Conservation (phyloP, 2,329 filamentous ascomycete genomes). For the Paecilomyces niveus region DNA sequence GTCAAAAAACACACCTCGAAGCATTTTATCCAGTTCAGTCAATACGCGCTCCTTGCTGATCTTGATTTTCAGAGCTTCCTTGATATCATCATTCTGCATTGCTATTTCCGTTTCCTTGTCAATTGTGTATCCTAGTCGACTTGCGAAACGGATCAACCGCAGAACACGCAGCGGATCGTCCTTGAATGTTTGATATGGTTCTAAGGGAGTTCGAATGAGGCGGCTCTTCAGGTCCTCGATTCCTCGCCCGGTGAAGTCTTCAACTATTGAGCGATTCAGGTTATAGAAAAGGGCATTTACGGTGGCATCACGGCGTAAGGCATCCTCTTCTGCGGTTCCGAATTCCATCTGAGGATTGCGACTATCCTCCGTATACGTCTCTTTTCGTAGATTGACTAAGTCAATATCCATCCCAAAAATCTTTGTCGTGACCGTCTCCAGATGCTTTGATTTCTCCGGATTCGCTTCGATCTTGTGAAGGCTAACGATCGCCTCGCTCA, state of each 20-base stretch:
- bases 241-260: conserved; percentile 75
- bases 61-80: conserved; percentile 71
- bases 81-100: conserved; percentile 75
- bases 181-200: conserved; percentile 85
- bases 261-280: conserved; percentile 66
- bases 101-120: conserved; percentile 59
- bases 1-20: conserved; percentile 51
- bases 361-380: conserved; percentile 82
- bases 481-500: conserved; percentile 61
- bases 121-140: conserved; percentile 72
- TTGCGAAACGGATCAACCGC: conserved; percentile 83
- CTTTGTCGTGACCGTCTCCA: conserved; percentile 82
- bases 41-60: conserved; percentile 89
- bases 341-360: conserved; percentile 91
- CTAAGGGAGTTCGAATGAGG: conserved; percentile 76
- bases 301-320: conserved; percentile 80
- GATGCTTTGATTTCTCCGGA: conserved; percentile 91
- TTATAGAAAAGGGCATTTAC: conserved; percentile 97
- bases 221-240: conserved; percentile 64
- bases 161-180: conserved; percentile 87
- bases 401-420: conserved; percentile 86
- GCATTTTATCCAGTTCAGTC: conserved; percentile 83
- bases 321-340: conserved; percentile 85
- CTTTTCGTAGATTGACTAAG: conserved; percentile 87
- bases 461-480: conserved; percentile 87